phyloP scores from a whole-genome alignment of 768 basidiomycete species.

The Naganishia kalamii region DNA sequence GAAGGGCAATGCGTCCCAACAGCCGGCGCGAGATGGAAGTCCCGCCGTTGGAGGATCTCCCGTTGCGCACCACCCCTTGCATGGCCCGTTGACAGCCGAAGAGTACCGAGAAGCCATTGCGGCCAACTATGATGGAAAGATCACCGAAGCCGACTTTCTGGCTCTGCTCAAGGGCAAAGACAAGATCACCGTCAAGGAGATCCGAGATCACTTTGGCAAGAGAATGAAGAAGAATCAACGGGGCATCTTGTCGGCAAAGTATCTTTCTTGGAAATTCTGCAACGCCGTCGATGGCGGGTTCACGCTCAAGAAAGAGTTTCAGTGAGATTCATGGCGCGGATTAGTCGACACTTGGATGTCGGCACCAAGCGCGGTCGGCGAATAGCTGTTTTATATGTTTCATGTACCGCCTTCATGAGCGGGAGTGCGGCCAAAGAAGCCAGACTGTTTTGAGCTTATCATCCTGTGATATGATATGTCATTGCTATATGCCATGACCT shows the following conservation, averaged over 20 bases:
- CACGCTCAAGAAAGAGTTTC: conserved; percentile 4
- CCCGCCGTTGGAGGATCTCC: not conserved
- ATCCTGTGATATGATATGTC: not conserved
- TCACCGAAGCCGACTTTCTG: conserved; percentile 3
- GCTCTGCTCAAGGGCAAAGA: not conserved
- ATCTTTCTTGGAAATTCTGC: not conserved
- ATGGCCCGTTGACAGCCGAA: conserved; percentile 1
- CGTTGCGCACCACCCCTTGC: not conserved
- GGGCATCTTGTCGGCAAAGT: not conserved
- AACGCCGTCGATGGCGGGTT: conserved; percentile 6
- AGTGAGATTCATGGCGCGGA: not conserved
- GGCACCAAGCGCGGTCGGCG: no score
- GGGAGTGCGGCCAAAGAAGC: no score
- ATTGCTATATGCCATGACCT: not conserved
- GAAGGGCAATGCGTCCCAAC: not conserved
- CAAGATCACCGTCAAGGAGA: conserved; percentile 8
- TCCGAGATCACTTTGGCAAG: conserved; percentile 13
- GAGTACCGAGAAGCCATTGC: not conserved
- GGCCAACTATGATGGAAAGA: not conserved
- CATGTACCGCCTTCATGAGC: no score
- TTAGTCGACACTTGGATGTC: no score
- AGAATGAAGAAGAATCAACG: conserved; percentile 15
- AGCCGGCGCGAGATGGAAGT: not conserved
- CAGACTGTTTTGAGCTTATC: no score
- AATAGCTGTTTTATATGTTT: no score